These are phyloP conservation scores for Oxyria digyna DNA, from an alignment of 148 eudicot species.

Conservation along the genomic window DNA sequence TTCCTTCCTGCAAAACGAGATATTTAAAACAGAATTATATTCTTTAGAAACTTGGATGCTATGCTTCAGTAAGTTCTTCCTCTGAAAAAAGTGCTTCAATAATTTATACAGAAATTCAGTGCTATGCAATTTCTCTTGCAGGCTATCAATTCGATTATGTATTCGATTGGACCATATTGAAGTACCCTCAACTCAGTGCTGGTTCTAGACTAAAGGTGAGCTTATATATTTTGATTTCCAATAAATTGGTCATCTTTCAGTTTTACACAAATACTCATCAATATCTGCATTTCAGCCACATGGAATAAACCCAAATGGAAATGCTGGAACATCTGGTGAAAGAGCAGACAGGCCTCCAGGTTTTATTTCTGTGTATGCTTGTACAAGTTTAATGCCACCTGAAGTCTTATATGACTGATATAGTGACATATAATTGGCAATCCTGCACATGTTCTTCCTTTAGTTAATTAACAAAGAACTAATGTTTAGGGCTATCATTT, in stretches of 20 bases:
- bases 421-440: too few species aligned
- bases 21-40: too few species aligned
- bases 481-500: neutral
- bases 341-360: constrained; percentile 16
- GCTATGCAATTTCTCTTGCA: constrained; percentile 14
- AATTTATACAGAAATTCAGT: neutral
- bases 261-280: neutral
- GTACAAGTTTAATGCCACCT: neutral
- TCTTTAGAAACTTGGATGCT: neutral
- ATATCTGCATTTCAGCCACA: constrained; percentile 18
- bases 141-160: constrained; percentile 65
- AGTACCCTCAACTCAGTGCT: too few species aligned
- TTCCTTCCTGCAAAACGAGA: neutral
- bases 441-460: neutral
- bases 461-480: neutral
- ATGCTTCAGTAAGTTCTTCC: neutral
- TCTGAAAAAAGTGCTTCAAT: too few species aligned
- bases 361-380: constrained; percentile 5
- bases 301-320: constrained; percentile 16
- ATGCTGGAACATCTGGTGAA: constrained; percentile 21
- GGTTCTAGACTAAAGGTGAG: too few species aligned
- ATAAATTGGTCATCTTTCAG: too few species aligned
- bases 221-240: too few species aligned
- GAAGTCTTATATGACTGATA: neutral
- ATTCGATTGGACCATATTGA: constrained; percentile 70